phyloP scores from a whole-genome alignment of 495 filamentous ascomycete genomes.

The Aspergillus leporis region DNA sequence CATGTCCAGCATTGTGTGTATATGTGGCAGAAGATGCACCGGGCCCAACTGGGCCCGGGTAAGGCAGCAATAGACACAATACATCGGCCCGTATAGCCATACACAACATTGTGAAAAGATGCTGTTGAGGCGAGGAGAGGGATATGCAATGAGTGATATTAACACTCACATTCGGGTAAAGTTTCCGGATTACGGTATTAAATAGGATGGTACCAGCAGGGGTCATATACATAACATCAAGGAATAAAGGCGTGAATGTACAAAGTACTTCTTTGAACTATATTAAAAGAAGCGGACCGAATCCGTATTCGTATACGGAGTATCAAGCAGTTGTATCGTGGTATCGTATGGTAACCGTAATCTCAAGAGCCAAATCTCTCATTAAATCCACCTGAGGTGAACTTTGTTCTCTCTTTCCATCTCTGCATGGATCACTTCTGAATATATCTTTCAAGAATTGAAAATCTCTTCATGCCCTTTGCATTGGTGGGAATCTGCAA shows the following conservation, averaged over 20 bases:
- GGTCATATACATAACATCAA: too few species aligned
- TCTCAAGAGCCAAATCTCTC: too few species aligned
- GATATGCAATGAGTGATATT: constrained; percentile 2
- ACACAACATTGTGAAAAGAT: constrained; percentile 28
- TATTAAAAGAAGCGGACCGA: too few species aligned
- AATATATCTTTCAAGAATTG: too few species aligned
- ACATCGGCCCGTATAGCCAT: constrained; percentile 22
- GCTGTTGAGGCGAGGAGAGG: constrained; percentile 13
- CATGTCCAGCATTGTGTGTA: constrained; percentile 35
- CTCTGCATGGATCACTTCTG: too few species aligned
- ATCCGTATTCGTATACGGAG: too few species aligned
- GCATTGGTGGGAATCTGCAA: background rate
- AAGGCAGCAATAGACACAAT: constrained; percentile 18
- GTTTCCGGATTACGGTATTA: constrained; percentile 8
- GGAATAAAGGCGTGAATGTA: too few species aligned
- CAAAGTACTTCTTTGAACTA: too few species aligned
- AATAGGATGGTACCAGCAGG: background rate
- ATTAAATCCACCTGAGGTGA: too few species aligned
- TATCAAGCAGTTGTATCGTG: too few species aligned
- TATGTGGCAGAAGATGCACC: constrained; percentile 37
- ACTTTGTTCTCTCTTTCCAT: too few species aligned
- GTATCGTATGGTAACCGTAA: too few species aligned
- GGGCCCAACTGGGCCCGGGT: constrained; percentile 15
- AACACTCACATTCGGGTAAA: constrained; percentile 4
- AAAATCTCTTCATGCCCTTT: background rate